Evolutionary conservation across 2,329 filamentous ascomycete species (phyloP).

Genomic region (Graphilbum sp.): DNA sequence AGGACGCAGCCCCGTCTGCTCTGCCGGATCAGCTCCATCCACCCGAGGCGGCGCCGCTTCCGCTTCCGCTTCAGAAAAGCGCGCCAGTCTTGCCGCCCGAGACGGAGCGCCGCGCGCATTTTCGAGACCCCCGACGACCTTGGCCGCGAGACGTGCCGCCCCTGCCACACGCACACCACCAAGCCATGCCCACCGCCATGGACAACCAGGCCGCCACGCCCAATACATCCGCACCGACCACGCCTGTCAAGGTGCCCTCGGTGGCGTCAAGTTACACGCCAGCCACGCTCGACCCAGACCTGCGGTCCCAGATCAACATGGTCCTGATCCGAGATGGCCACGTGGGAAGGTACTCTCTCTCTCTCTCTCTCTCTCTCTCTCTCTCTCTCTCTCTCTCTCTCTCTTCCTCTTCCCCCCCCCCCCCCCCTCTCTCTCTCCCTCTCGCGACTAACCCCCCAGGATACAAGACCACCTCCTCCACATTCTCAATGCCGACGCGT

Average conservation of each 20-base stretch:
- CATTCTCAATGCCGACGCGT: conserved; percentile 38
- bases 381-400: conserved; percentile 1
- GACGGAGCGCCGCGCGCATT: no score
- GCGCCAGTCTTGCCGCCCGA: no score
- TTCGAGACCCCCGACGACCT: no score
- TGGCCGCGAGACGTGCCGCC: no score
- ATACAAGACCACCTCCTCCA: conserved; percentile 50
- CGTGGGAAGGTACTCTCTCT: conserved; percentile 32
- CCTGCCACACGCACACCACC: no score
- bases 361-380: not conserved
- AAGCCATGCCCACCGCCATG: conserved; percentile 3
- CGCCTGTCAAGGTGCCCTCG: conserved; percentile 43
- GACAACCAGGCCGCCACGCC: conserved; percentile 3
- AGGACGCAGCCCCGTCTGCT: no score
- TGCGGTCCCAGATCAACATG: conserved; percentile 46
- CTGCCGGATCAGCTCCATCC: no score
- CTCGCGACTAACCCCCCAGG: conserved; percentile 18
- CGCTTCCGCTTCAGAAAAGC: no score
- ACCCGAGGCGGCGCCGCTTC: no score
- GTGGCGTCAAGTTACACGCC: conserved; percentile 43
- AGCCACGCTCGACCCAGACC: conserved; percentile 43
- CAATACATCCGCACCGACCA: conserved; percentile 20
- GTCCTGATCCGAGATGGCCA: conserved; percentile 41
- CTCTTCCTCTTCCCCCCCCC: not conserved
- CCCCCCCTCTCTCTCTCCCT: conserved; percentile 1